Conservation (phyloP, 2,329 filamentous ascomycete genomes). For the Coniochaeta sp. region DNA sequence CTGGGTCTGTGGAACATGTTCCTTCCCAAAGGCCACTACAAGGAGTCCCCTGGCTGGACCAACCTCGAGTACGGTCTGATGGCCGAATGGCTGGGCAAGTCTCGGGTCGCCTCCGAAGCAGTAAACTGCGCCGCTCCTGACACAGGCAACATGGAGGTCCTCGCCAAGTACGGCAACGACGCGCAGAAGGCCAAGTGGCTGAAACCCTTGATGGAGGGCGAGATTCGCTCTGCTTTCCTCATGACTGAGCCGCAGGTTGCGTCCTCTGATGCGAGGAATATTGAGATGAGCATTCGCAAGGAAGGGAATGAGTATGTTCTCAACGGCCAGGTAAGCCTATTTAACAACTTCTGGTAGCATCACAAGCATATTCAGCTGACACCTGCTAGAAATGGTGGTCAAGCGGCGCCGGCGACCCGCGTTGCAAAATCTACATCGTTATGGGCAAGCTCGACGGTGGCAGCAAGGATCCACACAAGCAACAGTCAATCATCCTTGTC, state of each 20-base stretch:
- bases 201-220: constrained; percentile 69
- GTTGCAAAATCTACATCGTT: constrained; percentile 89
- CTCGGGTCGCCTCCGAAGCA: constrained; percentile 72
- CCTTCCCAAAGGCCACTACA: constrained; percentile 89
- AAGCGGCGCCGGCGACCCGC: constrained; percentile 84
- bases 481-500: constrained; percentile 90
- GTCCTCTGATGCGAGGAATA: constrained; percentile 88
- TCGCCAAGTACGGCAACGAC: constrained; percentile 85
- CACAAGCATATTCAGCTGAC: constrained; percentile 8
- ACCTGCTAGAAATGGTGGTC: constrained; percentile 90
- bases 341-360: not conserved
- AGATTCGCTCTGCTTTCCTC: constrained; percentile 83
- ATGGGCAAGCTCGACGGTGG: constrained; percentile 86
- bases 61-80: constrained; percentile 97
- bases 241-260: constrained; percentile 92
- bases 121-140: constrained; percentile 88
- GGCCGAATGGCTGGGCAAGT: constrained; percentile 92
- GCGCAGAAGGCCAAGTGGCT: constrained; percentile 82
- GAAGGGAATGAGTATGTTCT: constrained; percentile 87
- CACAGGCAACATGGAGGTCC: constrained; percentile 92
- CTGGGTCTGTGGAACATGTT: constrained; percentile 98
- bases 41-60: constrained; percentile 86
- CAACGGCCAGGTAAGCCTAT: constrained; percentile 65
- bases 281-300: constrained; percentile 70
- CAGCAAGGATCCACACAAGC: constrained; percentile 72